Conservation (phyloP, 1,284 basidiomycete species). For the Wolfiporia cocos region DNA sequence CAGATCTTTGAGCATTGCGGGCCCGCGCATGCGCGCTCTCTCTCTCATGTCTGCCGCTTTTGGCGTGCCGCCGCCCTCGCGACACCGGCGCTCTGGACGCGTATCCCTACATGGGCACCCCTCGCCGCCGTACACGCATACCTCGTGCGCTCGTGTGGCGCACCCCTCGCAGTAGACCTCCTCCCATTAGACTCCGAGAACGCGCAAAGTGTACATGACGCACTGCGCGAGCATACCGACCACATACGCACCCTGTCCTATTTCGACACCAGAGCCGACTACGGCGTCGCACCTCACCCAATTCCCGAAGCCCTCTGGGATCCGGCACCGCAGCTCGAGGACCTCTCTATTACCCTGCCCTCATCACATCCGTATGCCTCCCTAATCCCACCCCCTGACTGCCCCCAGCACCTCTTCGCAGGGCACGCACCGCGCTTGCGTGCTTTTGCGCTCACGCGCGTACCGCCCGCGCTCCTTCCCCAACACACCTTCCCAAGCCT, state of each 20-base stretch:
- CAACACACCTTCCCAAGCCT: neutral
- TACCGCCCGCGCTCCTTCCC: neutral
- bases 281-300: too few species aligned
- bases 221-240: neutral
- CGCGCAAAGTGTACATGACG: neutral
- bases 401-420: neutral
- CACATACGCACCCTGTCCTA: neutral
- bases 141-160: neutral
- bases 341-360: neutral
- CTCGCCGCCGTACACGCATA: neutral
- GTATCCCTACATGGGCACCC: neutral
- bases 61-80: neutral
- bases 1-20: too few species aligned
- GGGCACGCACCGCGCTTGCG: neutral
- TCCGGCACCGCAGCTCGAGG: neutral
- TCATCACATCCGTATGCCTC: neutral
- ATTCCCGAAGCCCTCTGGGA: neutral
- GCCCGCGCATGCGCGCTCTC: neutral
- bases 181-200: neutral
- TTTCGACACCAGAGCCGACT: neutral
- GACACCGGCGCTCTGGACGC: neutral
- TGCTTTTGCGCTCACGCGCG: neutral
- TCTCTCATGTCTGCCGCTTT: neutral
- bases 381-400: neutral
- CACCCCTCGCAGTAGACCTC: neutral